Evolutionary conservation across 2,329 filamentous ascomycete genomes (phyloP), one percentile per base, ranked within the genome.

Genomic region (Chrysosphaeria jannelii): DNA sequence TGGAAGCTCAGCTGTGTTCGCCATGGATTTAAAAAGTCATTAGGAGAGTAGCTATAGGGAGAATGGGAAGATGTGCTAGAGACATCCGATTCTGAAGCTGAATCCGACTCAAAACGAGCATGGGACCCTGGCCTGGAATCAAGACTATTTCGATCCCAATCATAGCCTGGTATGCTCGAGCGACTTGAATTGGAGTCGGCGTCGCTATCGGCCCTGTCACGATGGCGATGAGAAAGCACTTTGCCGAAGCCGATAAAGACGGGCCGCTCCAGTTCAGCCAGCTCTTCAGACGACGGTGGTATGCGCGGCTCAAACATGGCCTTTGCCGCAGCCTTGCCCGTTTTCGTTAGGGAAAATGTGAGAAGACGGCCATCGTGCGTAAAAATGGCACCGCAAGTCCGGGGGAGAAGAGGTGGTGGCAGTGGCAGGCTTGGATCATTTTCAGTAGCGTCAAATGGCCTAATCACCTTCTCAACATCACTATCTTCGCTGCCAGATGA

Each of bases 261-360:
- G 6, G 31, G 31, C 28, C 29, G 20, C 23, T 30, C 21, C 8
- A 29, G 21, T n/a, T 27, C 30, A 8, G 24, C 30, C 10, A 26
- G 13, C 18, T 33, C 30, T 6, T 28, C 28, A 14, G 12, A 12
- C 4, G 30, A 28, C 10, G 27, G 28, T 3, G 49, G 33, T 23
- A 56, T 46, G 13, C 44, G 41, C 2, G 48, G 42, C 2, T 47
- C 47, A 10, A 52, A 51, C 21, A 59, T 47, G 5, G 56, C 24
- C 20, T 28, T 24, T 3, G 46, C 50, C 17, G 45, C 50, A 10
- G 53, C 51, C 31, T 55, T 62, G 35, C 61, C 55, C 33, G 69
- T 62, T 31, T 65, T 68, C 1, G 62, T 62, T 2, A 63, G 63
- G 33, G 70, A 71, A 39, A 71, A 71, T 35, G 62, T 68, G 5